phyloP scores from a whole-genome alignment of 208 protist genomes.

The Lotmaria passim region DNA sequence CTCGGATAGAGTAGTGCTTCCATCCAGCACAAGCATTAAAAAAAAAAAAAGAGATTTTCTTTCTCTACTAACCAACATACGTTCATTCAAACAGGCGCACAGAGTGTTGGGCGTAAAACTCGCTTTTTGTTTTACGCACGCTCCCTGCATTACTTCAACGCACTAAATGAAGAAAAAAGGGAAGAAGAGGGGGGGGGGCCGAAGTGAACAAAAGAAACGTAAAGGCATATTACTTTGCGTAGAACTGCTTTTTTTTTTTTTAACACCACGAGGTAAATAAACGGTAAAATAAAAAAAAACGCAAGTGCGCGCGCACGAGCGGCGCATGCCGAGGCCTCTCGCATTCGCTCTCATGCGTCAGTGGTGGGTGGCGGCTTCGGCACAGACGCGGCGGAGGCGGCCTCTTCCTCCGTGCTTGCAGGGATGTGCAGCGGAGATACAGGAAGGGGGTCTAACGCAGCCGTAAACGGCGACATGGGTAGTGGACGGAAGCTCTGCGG shows the following conservation, averaged over 20 bases:
- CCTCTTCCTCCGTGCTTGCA: background rate
- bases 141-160: constrained; percentile 7
- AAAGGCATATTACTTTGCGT: background rate
- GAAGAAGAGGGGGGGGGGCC: background rate
- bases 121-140: background rate
- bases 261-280: too few species aligned
- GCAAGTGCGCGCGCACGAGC: background rate
- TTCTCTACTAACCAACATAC: constrained; percentile 7
- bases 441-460: background rate
- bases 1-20: constrained; percentile 13
- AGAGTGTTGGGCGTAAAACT: constrained; percentile 21
- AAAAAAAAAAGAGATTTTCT: constrained; percentile 1
- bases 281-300: background rate
- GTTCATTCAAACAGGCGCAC: background rate
- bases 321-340: background rate
- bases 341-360: background rate
- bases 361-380: background rate
- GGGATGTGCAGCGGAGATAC: background rate
- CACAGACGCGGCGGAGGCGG: background rate
- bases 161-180: constrained; percentile 6
- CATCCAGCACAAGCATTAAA: constrained; percentile 2
- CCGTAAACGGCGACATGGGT: background rate
- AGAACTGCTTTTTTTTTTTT: too few species aligned
- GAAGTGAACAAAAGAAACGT: background rate
- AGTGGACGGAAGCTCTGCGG: constrained; percentile 1